Evolutionary conservation across 805 yeast species (phyloP), one percentile per base, ranked within the genome.

Genomic region (Yarrowia sp.): DNA sequence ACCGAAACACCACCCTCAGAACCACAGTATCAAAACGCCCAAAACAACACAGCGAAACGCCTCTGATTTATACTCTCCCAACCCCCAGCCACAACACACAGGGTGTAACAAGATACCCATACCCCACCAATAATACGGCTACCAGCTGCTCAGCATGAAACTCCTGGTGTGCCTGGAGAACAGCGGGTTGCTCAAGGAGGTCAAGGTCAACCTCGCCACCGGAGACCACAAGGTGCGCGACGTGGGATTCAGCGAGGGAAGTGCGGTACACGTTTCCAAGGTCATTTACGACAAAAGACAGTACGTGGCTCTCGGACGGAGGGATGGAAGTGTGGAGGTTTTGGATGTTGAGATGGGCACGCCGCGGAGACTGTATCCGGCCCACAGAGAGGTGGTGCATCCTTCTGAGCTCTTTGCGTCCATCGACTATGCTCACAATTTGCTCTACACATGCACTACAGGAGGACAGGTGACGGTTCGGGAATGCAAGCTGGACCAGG

Each of bases 271-370:
- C 18, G 64, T 58, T n/a, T 33, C 51, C 22, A 32, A 43, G 15
- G 51, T 44, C 15, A 43, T 58, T 43, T 58, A 58, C 35, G 51
- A 58, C 43, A 3, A n/a, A 4, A 43, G 64, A 35, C 64, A 58
- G 35, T 58, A 58, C 51, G 35, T 58, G 18, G 64, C 64, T 35
- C 51, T 58, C 42, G 64, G 64, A 35, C 50, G 64, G 43, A 58
- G 64, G 43, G 64, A 58, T 18, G 64, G 64, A 33, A 43, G 51
- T 8, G 51, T 58, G 50, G 64, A 58, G 51, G 51, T 58, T n/a
- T 17, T 43, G 42, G 64, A 58, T n/a, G 64, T 58, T 41, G 64
- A 42, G 35, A 58, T 33, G 51, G 64, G 64, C 9, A 58, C 64
- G 9, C 35, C 51, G 14, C 8, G 64, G 14, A 18, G 64, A 18